Base-by-base conservation (phyloP, 371 early-diverging fungal species). In the Gilbertella persicaria region DNA sequence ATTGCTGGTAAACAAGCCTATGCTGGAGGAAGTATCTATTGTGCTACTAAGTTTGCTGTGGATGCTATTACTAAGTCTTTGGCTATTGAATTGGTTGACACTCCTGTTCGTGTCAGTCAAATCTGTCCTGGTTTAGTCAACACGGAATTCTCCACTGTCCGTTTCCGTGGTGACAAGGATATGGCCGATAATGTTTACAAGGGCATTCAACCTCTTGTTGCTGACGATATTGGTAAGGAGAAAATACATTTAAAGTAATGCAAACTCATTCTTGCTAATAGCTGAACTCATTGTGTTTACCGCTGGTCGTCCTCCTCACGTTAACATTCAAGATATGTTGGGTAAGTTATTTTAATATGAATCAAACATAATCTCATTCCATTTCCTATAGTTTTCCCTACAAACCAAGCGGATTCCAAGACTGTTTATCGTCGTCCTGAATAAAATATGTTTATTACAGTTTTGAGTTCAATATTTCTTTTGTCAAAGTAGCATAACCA, bases 21-120 rank as follows among this genome's bases (percentile, higher is more conserved):
- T 58, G 75, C 84, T 13, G 83, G 82, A 10, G 96, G 95, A 4
- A 87, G 91, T 33, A 77, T 95, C 25, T 96, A 97, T 66, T 93
- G 96, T 50, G 98, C 94, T 8, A 76, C 92, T 35, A 97, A 96
- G 67, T 87, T 87, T 58, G 96, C 96, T 0, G 90, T 95, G 2
- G 88, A 89, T 41, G 93, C 95, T 5, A 85, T 96, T 46, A 79
- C 86, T 10, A 82, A 82, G 29, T 71, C 95, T 0, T 66, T 97
- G 60, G 67, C 92, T 7, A 75, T 83, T 46, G 98, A 97, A 66
- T 83, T 94, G 6, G 79, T 92, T 8, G 71, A 78, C 35, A 87
- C 92, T 1, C 86, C 88, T 10, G 85, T 97, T 38, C 76, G 85
- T 6, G 88, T 93, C 30, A 84, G 84, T 19, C 80, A 80, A 53